These are phyloP conservation scores for Mediolabrus comicus DNA, from an alignment of 108 stramenopile species.

Conservation along the genomic window DNA sequence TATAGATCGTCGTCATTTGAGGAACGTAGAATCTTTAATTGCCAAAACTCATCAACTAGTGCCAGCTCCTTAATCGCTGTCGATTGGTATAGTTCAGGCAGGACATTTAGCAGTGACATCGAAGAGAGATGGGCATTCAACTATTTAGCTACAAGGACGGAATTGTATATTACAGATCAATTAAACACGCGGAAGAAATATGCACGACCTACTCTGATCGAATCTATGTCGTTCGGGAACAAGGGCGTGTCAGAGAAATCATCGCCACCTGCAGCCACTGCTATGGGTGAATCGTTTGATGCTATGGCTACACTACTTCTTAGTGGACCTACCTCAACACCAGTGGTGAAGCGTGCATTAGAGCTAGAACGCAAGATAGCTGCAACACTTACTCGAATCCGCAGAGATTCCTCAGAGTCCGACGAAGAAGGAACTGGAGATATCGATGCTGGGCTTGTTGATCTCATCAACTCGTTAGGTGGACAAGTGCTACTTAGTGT, in stretches of 20 bases:
- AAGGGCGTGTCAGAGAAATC: neutral
- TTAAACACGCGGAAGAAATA: neutral
- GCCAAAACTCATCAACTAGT: slow-evolving; percentile 1
- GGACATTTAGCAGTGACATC: slow-evolving; percentile 28
- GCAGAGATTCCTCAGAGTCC: neutral
- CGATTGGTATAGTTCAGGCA: slow-evolving; percentile 44
- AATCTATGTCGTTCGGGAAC: slow-evolving; percentile 35
- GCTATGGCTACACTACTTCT: slow-evolving; percentile 38
- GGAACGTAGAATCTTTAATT: slow-evolving; percentile 28
- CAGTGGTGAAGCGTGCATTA: slow-evolving; percentile 26
- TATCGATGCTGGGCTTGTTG: slow-evolving; percentile 1
- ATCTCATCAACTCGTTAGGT: slow-evolving; percentile 16
- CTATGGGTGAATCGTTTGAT: slow-evolving; percentile 33
- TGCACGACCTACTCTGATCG: slow-evolving; percentile 17
- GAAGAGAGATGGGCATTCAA: slow-evolving; percentile 47
- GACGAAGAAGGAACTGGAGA: neutral
- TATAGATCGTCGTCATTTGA: slow-evolving; percentile 37
- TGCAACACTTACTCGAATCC: slow-evolving; percentile 14
- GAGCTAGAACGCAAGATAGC: slow-evolving; percentile 18
- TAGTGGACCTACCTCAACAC: slow-evolving; percentile 31
- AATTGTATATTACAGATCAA: slow-evolving; percentile 32
- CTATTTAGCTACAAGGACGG: slow-evolving; percentile 30
- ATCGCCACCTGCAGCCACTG: slow-evolving; percentile 10
- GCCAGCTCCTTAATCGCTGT: slow-evolving; percentile 23
- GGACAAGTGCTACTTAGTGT: slow-evolving; percentile 32